A percentile compares a stretch with the other conserved stretches of the same genome.
Conservation (phyloP, 2,329 filamentous ascomycete species). For the Orbilia brochopaga region DNA sequence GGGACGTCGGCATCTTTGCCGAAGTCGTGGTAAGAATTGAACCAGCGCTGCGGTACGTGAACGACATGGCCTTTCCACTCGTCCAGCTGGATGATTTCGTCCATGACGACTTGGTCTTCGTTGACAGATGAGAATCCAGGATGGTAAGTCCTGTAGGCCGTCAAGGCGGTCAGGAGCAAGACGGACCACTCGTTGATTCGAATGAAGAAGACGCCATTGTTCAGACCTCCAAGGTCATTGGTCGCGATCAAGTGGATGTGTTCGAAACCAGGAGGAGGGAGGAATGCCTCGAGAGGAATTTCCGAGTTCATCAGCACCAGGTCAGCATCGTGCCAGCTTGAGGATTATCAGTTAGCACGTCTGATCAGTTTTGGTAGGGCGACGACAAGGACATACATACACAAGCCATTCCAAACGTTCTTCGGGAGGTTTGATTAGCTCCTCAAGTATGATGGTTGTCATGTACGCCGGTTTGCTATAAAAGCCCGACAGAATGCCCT, state of each 20-base stretch:
- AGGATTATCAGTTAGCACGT: constrained; percentile 1
- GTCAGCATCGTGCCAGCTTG: constrained; percentile 59
- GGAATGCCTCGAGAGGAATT: constrained; percentile 58
- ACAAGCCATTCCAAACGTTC: constrained; percentile 59
- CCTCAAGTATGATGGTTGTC: constrained; percentile 57
- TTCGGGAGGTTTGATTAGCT: constrained; percentile 58
- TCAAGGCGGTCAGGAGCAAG: constrained; percentile 57
- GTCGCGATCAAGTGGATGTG: constrained; percentile 58
- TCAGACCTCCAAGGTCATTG: constrained; percentile 59
- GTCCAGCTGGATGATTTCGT: constrained; percentile 53
- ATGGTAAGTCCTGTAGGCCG: constrained; percentile 58
- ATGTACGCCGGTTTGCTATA: constrained; percentile 60
- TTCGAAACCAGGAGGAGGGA: constrained; percentile 57
- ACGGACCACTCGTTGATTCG: constrained; percentile 58
- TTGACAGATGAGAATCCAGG: constrained; percentile 52
- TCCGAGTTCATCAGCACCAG: constrained; percentile 59
- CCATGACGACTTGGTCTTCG: constrained; percentile 55
- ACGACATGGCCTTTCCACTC: constrained; percentile 51
- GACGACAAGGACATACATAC: constrained; percentile 49
- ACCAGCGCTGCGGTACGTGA: constrained; percentile 56
- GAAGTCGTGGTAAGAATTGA: constrained; percentile 54
- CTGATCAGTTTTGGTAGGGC: neutral
- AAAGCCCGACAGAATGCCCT: constrained; percentile 52
- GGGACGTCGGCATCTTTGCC: constrained; percentile 28
- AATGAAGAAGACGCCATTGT: constrained; percentile 59